Conservation (phyloP, 2,329 filamentous ascomycete species). For the Ophiocordyceps unilateralis region DNA sequence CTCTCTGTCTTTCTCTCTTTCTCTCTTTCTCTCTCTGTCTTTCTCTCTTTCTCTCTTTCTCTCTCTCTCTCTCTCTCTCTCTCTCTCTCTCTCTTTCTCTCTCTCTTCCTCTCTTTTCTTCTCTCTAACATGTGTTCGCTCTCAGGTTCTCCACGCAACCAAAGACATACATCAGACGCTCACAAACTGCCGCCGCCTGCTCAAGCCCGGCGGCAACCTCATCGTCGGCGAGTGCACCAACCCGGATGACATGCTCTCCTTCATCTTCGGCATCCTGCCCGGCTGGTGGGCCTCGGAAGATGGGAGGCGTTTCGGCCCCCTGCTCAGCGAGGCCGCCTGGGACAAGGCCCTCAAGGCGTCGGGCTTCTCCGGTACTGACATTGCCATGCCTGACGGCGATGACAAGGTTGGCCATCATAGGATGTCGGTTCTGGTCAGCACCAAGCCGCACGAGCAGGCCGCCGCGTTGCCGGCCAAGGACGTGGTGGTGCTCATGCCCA, state of each 20-base stretch:
- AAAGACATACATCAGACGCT: not conserved
- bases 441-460: not conserved
- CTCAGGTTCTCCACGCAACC: conserved; percentile 1
- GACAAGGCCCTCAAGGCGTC: not conserved
- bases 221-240: conserved; percentile 1
- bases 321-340: not conserved
- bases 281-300: conserved; percentile 1
- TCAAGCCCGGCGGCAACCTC: conserved; percentile 1
- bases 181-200: not conserved
- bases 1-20: not conserved
- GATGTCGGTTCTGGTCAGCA: conserved; percentile 1
- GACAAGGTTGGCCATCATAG: not conserved
- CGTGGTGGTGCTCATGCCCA: not conserved
- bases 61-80: too few relatives aligned
- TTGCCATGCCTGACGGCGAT: not conserved
- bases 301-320: not conserved
- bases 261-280: conserved; percentile 1
- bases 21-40: not conserved
- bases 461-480: not conserved
- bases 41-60: too few relatives aligned
- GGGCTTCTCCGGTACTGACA: not conserved
- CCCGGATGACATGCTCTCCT: not conserved
- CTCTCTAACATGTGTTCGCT: too few relatives aligned
- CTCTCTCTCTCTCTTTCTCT: not conserved
- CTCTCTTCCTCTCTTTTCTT: too few relatives aligned